These are phyloP conservation scores for Cicer bijugum DNA, from an alignment of 306 rosid genomes.

Conservation along the genomic window DNA sequence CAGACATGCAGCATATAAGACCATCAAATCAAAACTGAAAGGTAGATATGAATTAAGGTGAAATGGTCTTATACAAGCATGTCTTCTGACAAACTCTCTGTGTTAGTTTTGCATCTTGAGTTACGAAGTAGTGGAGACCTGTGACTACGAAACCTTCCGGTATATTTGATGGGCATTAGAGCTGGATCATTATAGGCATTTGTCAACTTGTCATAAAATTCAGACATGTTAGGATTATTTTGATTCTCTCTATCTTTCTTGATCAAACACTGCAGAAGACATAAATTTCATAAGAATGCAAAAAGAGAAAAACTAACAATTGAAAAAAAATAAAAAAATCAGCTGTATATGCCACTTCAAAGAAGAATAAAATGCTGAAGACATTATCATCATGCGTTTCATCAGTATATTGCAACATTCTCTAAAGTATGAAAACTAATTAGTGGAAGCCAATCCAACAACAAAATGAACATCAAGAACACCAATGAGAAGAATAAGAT, in stretches of 20 bases:
- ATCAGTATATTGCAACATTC: slow-evolving; percentile 11
- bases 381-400: slow-evolving; percentile 15
- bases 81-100: slow-evolving; percentile 24
- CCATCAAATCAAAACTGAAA: slow-evolving; percentile 19
- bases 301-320: neutral
- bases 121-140: slow-evolving; percentile 58
- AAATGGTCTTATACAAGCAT: slow-evolving; percentile 5
- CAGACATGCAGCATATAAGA: neutral
- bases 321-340: neutral
- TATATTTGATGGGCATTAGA: slow-evolving; percentile 53
- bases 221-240: slow-evolving; percentile 54
- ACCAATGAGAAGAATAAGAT: neutral
- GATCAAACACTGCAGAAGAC: slow-evolving; percentile 64
- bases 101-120: slow-evolving; percentile 22
- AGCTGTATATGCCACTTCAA: slow-evolving; percentile 9
- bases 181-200: slow-evolving; percentile 73
- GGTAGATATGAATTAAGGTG: slow-evolving; percentile 2
- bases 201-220: slow-evolving; percentile 58
- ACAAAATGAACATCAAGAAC: slow-evolving; percentile 19
- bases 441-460: neutral
- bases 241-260: slow-evolving; percentile 72
- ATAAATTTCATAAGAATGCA: slow-evolving; percentile 36
- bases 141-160: slow-evolving; percentile 43
- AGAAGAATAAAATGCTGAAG: slow-evolving; percentile 22
- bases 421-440: neutral